Base-by-base conservation (phyloP, 495 filamentous ascomycete species). In the Xeromyces bisporus region DNA sequence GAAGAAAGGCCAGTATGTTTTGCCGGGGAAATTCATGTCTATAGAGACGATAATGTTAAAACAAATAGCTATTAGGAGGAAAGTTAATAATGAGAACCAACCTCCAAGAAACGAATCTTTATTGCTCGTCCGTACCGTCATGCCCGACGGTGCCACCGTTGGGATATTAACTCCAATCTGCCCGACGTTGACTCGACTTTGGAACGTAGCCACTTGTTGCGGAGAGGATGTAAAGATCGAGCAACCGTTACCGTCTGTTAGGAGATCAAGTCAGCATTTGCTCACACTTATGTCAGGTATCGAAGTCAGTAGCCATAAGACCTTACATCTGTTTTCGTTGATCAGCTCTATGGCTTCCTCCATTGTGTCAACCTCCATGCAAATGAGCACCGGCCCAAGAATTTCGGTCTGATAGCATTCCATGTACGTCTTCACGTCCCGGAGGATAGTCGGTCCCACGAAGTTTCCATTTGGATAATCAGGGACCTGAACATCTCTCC, bases 91-190 rank as follows among this genome's bases (percentile, higher is more conserved):
- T n/a, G 2, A 6, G 18, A 29, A n/a, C 7, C 34, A 10, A 50
- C 47, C 47, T 32, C 47, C 47, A 14, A 50, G 32, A 21, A 50
- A 50, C 9, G 44, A 47, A 11, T 34, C 44, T 18, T 50, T 50
- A 28, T 50, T 50, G 33, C 43, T 47, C 0, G 47, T 50, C 21
- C 47, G 34, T 2, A 50, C 41, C 2, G 41, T 41, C 3, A 39
- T 36, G 3, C 47, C 47, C 13, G 45, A 50, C 4, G 47, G 47
- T 6, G 47, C 47, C 11, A 50, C 47, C 16, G 47, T 28, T 2
- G 47, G 47, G 14, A 50, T 47, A 28, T 50, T 50, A n/a, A 50
- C 39, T 11, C 47, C 47, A 15, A 50, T 50, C 28, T 50, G 43
- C 10, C 40, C 41, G 7, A 50, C 47, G 33, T 50, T 50, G 15